Evolutionary conservation across 495 filamentous ascomycete genomes (phyloP).

Genomic region (Trichocladium antarcticum): DNA sequence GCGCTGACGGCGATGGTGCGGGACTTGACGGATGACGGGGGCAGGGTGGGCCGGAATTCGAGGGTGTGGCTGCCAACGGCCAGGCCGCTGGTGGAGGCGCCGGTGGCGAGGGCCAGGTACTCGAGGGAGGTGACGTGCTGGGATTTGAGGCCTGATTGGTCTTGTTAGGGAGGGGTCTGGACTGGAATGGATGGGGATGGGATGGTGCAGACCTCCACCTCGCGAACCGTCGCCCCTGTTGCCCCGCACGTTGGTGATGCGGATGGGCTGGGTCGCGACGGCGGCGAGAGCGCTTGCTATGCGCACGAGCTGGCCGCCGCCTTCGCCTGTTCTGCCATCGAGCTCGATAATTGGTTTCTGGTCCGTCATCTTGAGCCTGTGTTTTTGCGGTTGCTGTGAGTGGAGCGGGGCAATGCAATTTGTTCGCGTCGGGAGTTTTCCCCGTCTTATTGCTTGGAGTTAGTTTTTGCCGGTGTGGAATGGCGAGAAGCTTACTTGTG

Average conservation of each 20-base stretch:
- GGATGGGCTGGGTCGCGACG: conserved; percentile 51
- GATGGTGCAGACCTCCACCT: conserved; percentile 29
- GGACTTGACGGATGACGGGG: conserved; percentile 27
- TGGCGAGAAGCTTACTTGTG: too few relatives aligned
- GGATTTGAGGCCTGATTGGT: conserved; percentile 51
- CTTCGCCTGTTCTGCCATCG: conserved; percentile 67
- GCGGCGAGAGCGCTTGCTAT: conserved; percentile 59
- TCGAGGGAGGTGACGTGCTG: conserved; percentile 62
- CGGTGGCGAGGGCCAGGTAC: conserved; percentile 53
- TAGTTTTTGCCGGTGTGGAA: too few relatives aligned
- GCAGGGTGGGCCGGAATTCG: conserved; percentile 38
- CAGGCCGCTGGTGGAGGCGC: conserved; percentile 46
- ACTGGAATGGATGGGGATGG: neutral
- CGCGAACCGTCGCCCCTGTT: conserved; percentile 41
- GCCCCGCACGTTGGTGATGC: conserved; percentile 58
- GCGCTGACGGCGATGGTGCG: conserved; percentile 36
- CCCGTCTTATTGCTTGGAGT: too few relatives aligned
- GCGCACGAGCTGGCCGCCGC: conserved; percentile 73
- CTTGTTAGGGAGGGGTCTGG: neutral
- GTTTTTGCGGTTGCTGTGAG: too few relatives aligned
- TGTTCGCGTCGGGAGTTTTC: too few relatives aligned
- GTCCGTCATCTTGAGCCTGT: too few relatives aligned
- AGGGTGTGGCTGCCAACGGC: conserved; percentile 44
- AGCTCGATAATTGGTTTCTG: conserved; percentile 23
- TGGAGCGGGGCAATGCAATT: too few relatives aligned